Evolutionary conservation across 2,329 filamentous ascomycete species (phyloP), one percentile per base, ranked within the genome.

Genomic region (Penicillium verrucosum): DNA sequence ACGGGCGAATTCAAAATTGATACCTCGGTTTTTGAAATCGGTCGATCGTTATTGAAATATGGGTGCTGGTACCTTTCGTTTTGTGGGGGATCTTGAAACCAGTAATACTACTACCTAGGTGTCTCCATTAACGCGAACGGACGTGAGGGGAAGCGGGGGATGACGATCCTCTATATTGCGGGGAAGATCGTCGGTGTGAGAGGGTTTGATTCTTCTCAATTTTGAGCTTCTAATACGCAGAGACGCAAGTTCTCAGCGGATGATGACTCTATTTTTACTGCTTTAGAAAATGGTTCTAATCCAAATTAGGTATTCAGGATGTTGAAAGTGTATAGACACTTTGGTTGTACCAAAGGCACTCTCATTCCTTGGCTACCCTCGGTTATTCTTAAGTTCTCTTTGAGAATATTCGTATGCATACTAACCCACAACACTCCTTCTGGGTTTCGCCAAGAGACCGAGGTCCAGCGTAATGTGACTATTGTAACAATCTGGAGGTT

Each of bases 91-190:
- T 29, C 23, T 36, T 29, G n/a, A 38, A 54, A 48, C 25, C 21
- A 21, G 21, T 21, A 21, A 2, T 21, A 21, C 21, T 21, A 21
- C 2, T 21, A 21, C 21, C 21, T 21, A 21, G 21, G 21, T 21
- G 3, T 21, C 21, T 21, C 21, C 21, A 21, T 21, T 21, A 21
- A 21, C 5, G 5, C 10, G 21, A 9, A 41, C 21, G 38, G 37
- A 36, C 21, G 12, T 42, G 40, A 50, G 47, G 25, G 25, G 14
- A 9, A 29, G 41, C n/a, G 41, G 40, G 38, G 18, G 18, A 14
- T 29, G 53, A n/a, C 40, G 53, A 55, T 55, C 53, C 46, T 32
- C 47, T 23, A 27, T 30, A 49, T 36, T 51, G 53, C 53, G 40
- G 53, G 34, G 53, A 44, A 32, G 46, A 55, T 51, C 40, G 47